A percentile compares a stretch with the other conserved stretches of the same genome.
Evolutionary conservation across 1,284 basidiomycete genomes (phyloP).

Genomic region (Boletus holoroseus): DNA sequence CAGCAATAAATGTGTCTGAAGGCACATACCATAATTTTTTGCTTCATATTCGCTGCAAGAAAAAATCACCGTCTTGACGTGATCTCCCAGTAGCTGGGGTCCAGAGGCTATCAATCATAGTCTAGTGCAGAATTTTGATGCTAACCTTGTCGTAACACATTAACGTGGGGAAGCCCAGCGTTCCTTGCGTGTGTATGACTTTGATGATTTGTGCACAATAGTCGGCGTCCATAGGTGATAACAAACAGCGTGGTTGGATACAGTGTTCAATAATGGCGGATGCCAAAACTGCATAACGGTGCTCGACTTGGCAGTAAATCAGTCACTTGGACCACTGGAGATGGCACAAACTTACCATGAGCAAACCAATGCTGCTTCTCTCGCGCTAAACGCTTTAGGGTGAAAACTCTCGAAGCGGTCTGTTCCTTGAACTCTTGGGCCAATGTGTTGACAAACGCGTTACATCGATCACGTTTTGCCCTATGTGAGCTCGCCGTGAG

Average conservation of each 20-base stretch:
- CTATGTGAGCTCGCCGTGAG: conserved; percentile 52
- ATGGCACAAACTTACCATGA: conserved; percentile 45
- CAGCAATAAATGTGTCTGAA: conserved; percentile 1
- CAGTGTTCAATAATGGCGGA: conserved; percentile 82
- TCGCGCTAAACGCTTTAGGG: conserved; percentile 66
- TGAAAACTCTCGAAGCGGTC: conserved; percentile 63
- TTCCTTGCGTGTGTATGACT: conserved; percentile 79
- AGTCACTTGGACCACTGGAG: conserved; percentile 5
- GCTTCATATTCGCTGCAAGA: conserved; percentile 96
- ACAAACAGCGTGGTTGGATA: conserved; percentile 83
- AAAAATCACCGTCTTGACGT: conserved; percentile 81
- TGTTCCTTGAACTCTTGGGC: conserved; percentile 74
- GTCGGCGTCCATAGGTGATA: conserved; percentile 95
- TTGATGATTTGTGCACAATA: conserved; percentile 92
- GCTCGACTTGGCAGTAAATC: conserved; percentile 33
- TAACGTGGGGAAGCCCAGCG: conserved; percentile 82
- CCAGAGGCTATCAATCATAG: conserved; percentile 10
- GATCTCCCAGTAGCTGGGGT: conserved; percentile 71
- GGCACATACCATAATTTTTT: conserved; percentile 76
- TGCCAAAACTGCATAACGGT: conserved; percentile 50
- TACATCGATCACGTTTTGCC: conserved; percentile 57
- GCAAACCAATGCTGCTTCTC: conserved; percentile 92
- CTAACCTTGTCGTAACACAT: conserved; percentile 80
- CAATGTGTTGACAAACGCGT: conserved; percentile 48
- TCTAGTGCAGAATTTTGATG: background rate